Evolutionary conservation across 139 green algal genomes (phyloP), one percentile per base, ranked within the genome.

Genomic region (Chlamydomonas applanata): DNA sequence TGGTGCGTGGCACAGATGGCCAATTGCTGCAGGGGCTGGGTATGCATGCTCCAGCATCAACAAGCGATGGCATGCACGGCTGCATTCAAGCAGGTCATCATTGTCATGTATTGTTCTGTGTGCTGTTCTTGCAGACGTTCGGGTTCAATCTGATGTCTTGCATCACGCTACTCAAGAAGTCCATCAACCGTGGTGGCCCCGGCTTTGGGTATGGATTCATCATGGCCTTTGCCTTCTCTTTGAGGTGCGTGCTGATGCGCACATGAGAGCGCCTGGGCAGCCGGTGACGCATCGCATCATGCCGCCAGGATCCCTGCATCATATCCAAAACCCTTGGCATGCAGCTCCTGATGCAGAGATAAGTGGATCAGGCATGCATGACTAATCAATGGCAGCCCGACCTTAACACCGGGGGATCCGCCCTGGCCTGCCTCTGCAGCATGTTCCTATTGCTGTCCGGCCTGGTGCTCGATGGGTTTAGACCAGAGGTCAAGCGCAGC

Each of bases 131-230:
- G 32, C 62, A 73, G 29, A 29, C 65, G 19, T 40, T 79, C 27
- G 73, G 73, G 4, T 79, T 73, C 32, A 63, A 79, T 32, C 7
- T 79, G 29, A 73, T 79, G 62, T 56, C 27, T 32, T 79, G 73
- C 36, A 30, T 79, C 62, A 73, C 63, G 5, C 45, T 79, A 1
- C 56, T 79, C 22, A 79, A 79, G 60, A 83, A 87, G 53, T 86
- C 83, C 2, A 77, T 89, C 46, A 81, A 89, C n/a, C 74, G 77
- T 25, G 64, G 61, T 27, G 84, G 84, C 1, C 84, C 84, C 13
- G 84, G 84, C 1, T 85, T 89, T 72, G 79, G 81, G 3, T 89
- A 87, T 64, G 84, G 84, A 25, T 89, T 89, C 74, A 74, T 86
- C 25, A 74, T 80, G 32, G 83, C 83, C 14, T 83, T 84, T 73